Conservation (phyloP, 768 basidiomycete species). For the Leccinellum luteum region DNA sequence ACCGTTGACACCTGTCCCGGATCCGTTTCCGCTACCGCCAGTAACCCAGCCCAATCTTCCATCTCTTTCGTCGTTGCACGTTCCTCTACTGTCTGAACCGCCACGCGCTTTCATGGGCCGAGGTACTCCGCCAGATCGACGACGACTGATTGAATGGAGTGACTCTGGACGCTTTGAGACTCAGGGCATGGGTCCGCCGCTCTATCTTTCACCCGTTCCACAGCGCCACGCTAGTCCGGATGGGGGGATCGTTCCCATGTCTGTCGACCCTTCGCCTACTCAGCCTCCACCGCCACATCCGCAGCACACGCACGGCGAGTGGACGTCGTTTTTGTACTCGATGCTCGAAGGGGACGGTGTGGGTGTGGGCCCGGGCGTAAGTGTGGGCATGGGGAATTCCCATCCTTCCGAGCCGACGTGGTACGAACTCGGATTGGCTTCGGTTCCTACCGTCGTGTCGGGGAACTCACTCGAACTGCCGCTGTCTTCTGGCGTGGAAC, state of each 20-base stretch:
- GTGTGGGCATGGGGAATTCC: slow-evolving; percentile 1
- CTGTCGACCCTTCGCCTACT: slow-evolving; percentile 12
- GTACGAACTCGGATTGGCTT: slow-evolving; percentile 29
- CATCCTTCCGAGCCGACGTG: slow-evolving; percentile 19
- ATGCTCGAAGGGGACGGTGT: slow-evolving; percentile 33
- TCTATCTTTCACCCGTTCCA: slow-evolving; percentile 25
- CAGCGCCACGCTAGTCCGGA: slow-evolving; percentile 16
- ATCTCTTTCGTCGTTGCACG: slow-evolving; percentile 29
- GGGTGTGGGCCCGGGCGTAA: slow-evolving; percentile 6
- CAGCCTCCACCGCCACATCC: background rate
- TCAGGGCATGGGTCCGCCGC: slow-evolving; percentile 24
- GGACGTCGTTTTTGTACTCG: slow-evolving; percentile 34
- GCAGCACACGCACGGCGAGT: slow-evolving; percentile 22
- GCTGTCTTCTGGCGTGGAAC: slow-evolving; percentile 12
- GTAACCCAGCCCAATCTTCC: slow-evolving; percentile 18
- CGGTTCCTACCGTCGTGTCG: slow-evolving; percentile 13
- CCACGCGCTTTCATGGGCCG: slow-evolving; percentile 35
- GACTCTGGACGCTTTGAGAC: slow-evolving; percentile 15
- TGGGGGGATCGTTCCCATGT: slow-evolving; percentile 21
- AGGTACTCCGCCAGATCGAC: slow-evolving; percentile 31
- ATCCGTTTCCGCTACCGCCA: slow-evolving; percentile 4
- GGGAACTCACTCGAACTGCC: slow-evolving; percentile 12
- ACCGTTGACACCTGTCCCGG: slow-evolving; percentile 3
- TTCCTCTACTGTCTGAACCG: slow-evolving; percentile 32
- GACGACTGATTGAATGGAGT: slow-evolving; percentile 31